Base-by-base conservation (phyloP, 78 protist species). In the Blattamonas nauphoetae region DNA sequence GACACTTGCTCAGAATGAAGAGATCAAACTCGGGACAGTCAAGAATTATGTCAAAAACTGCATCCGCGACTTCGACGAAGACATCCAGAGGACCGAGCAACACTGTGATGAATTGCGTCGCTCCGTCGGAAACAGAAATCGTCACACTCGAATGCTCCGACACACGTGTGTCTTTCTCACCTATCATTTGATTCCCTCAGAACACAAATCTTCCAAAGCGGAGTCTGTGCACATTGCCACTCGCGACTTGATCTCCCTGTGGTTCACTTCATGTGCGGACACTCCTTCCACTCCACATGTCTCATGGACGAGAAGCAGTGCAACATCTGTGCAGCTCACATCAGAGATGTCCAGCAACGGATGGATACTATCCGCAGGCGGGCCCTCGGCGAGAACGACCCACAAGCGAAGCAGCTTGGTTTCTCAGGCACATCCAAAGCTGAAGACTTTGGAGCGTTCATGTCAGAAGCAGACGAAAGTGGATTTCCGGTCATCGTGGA, bases 241-340 rank as follows among this genome's bases (percentile, higher is more conserved):
- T n/a, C 41, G 46, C 88, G 87, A 0, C 88, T 96, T 34, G 97
- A 95, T 34, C 89, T 94, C 44, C 98, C 98, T 29, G 92, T 93
- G 29, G 92, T 94, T 43, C 98, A 95, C 45, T 95, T 95, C 63
- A 11, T 94, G 44, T 96, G 98, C 87, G 86, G 42, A 83, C 96
- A 96, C 85, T 90, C 95, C 1, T 94, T 87, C 94, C 97, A 94
- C 87, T 91, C 84, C 87, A 82, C 92, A 21, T 94, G 96, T 89
- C 88, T 95, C 21, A 42, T 3, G 41, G 92, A 88, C 33, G 44
- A 63, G 34, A 85, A 44, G 5, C 45, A 92, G 45, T 89, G 92
- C 46, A 0, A 4, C 42, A 0, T 1, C 32, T 84, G 78, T 89
- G 88, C 88, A 46, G 41, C 5, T 44, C 35, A 2, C 29, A 35